Evolutionary conservation across 805 yeast genomes (phyloP), one percentile per base, ranked within the genome.

Genomic region (Kockiozyma suomiensis): DNA sequence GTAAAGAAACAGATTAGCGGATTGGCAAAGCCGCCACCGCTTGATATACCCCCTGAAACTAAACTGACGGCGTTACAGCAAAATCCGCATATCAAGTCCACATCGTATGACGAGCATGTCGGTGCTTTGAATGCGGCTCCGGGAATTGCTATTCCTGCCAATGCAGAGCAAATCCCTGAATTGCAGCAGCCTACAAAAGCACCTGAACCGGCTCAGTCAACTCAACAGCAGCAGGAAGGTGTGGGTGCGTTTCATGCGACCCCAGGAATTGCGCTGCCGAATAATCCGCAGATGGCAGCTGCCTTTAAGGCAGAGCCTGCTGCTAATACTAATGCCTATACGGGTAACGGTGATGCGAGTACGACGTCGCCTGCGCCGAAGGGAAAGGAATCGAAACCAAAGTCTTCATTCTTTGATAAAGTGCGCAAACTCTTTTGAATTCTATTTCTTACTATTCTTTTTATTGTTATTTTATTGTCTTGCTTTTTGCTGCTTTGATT

Each of bases 91-190:
- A 50, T 50, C 21, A 43, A 42, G 25, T 25, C 59, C 12, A 30
- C 58, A 5, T 17, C 49, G 4, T 45, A 45, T 41, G 64, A 59
- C 13, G 64, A 30, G 6, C 50, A 46, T 28, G 17, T 54, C 15
- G 56, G 52, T 15, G 61, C 58, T 4, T 54, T 62, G 47, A 40
- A 41, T n/a, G 66, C 66, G 10, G 54, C 87, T 69, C 90, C 94
- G 30, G 96, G 96, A 49, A 79, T 88, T 61, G 81, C 77, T 40
- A 72, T 87, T 66, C 93, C 93, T 50, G 69, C 76, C 43, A 81
- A 87, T 70, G 80, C 89, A 19, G 81, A 79, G 46, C 79, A 83
- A n/a, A 82, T 89, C 68, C 81, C 60, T 8, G 96, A 85, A 50
- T 87, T 90, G 70, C 73, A 75, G 49, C 81, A 84, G 30, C 52